phyloP scores from a whole-genome alignment of 495 filamentous ascomycete species.

The Neurospora sublineolata region DNA sequence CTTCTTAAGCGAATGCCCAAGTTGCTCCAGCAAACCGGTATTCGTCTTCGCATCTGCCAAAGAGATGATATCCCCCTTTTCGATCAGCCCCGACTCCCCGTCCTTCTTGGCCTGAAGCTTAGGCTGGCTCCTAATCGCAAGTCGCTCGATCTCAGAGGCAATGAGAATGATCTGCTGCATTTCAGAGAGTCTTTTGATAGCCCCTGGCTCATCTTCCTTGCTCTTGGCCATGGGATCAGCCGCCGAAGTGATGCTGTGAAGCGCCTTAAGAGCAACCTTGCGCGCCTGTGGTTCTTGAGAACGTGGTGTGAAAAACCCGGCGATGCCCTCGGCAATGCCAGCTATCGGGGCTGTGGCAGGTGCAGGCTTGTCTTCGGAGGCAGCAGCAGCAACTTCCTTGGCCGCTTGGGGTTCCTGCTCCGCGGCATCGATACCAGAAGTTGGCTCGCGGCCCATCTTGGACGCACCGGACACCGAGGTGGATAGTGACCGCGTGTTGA shows the following conservation, averaged over 20 bases:
- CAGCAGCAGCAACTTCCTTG: neutral
- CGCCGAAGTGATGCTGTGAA: constrained; percentile 42
- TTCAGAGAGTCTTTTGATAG: constrained; percentile 44
- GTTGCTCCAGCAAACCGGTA: constrained; percentile 74
- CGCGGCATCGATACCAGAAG: constrained; percentile 1
- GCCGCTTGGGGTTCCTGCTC: constrained; percentile 1
- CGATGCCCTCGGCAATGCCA: constrained; percentile 10
- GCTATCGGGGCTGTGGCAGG: neutral
- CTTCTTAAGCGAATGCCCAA: constrained; percentile 80
- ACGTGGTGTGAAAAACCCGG: constrained; percentile 17
- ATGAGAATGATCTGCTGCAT: constrained; percentile 58
- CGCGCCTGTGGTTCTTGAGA: constrained; percentile 16
- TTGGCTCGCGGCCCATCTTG: constrained; percentile 3
- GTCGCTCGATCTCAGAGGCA: constrained; percentile 47
- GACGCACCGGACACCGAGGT: constrained; percentile 32
- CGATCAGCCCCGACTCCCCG: constrained; percentile 34
- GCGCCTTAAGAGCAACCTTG: constrained; percentile 48
- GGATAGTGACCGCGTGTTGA: constrained; percentile 76
- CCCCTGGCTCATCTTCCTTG: constrained; percentile 16
- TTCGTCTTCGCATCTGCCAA: constrained; percentile 75
- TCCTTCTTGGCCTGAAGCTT: constrained; percentile 11
- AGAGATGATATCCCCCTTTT: constrained; percentile 68
- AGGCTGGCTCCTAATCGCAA: constrained; percentile 28
- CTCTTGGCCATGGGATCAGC: constrained; percentile 30
- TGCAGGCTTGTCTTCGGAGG: neutral